These are phyloP conservation scores for Boletus rubroflammeus DNA, from an alignment of 768 basidiomycete genomes.

Conservation along the genomic window DNA sequence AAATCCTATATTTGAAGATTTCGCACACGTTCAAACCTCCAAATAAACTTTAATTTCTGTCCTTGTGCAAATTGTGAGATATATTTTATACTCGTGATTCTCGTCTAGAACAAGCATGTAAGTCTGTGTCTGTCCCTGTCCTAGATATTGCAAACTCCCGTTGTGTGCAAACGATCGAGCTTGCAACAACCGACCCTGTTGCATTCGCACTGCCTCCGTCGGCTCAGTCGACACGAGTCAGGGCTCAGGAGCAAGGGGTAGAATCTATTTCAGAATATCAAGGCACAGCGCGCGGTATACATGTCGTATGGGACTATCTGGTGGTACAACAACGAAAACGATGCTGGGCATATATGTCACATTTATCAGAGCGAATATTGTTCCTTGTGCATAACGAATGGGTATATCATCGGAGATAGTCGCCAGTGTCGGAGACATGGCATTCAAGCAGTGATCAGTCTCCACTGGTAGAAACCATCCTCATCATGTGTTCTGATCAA, in stretches of 20 bases:
- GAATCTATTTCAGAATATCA: not conserved
- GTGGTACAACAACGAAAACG: not conserved
- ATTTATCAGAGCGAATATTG: not conserved
- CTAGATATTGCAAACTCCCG: no score
- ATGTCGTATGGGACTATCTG: not conserved
- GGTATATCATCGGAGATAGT: not conserved
- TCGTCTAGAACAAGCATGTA: no score
- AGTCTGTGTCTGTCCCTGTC: no score
- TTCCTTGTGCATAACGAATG: not conserved
- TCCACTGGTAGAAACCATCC: conserved; percentile 31
- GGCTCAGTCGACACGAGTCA: not conserved
- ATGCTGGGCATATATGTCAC: not conserved
- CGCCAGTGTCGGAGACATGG: not conserved
- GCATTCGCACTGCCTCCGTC: not conserved
- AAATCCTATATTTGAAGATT: no score
- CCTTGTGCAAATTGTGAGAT: no score
- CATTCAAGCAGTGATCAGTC: conserved; percentile 20
- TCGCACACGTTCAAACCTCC: no score
- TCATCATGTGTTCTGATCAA: conserved; percentile 30
- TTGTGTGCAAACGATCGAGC: no score
- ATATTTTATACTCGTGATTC: no score
- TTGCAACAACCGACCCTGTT: not conserved
- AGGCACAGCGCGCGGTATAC: not conserved
- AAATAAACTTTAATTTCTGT: no score
- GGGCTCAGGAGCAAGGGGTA: not conserved